Base-by-base conservation (phyloP, 495 filamentous ascomycete species). In the Achaetomiella virescens region DNA sequence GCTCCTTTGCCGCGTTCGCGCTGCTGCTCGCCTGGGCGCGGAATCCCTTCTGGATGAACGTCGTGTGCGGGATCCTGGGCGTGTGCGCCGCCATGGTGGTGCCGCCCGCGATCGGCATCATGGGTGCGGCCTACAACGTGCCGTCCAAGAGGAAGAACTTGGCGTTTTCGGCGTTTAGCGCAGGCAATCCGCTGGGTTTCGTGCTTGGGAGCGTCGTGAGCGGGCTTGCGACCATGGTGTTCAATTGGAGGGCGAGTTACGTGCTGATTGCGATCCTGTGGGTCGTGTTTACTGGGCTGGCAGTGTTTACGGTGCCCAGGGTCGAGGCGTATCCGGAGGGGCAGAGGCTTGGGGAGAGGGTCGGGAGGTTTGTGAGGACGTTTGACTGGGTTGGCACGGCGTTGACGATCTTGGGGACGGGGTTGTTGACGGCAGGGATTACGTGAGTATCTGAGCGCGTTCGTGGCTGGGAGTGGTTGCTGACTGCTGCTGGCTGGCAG, bases 101-200 rank as follows among this genome's bases (percentile, higher is more conserved):
- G 1, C 84, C 85, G 11, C 81, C 86, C 0, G 84, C 84, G 0
- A 79, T 86, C 29, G 86, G 85, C 0, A 80, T 84, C 24, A 71
- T 89, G 12, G 85, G 84, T 4, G 79, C 78, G 0, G 77, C 81
- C 1, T 89, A 89, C 58, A 68, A 74, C 11, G 72, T 72, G 48
- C 84, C 84, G 0, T 81, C 78, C 8, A 79, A 80, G 61, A 71
- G 86, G 15, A 87, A 87, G 74, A 89, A 89, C 60, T 68, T 77
- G 20, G 85, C 82, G 5, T 88, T 89, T 66, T 84, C 83, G 0
- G 85, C 82, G 57, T 88, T 88, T 61, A 82, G 78, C 43, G 82
- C 84, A 1, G 86, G 86, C 0, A 89, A 89, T 53, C 85, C 86
- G 15, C 66, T 88, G 6, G 86, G 85, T 0, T 89, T 85, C 58